Evolutionary conservation across 2,329 filamentous ascomycete genomes (phyloP).

Genomic region (Talaromyces albobiverticillius): DNA sequence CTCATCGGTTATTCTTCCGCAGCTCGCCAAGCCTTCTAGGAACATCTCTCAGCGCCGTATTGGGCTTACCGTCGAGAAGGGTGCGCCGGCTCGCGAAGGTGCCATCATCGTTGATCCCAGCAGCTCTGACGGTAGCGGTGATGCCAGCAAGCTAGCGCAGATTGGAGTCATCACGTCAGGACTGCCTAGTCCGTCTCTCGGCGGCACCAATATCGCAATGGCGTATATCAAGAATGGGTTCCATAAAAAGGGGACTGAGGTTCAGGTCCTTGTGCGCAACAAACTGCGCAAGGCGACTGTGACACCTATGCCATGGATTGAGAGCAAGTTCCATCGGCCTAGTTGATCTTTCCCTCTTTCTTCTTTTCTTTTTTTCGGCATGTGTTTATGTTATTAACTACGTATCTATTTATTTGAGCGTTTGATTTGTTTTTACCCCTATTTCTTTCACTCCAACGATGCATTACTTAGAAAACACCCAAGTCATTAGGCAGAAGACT

Average conservation of each 20-base stretch:
- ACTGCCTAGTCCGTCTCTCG: constrained; percentile 79
- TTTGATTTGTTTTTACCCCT: not conserved
- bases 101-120: constrained; percentile 65
- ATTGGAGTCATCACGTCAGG: constrained; percentile 85
- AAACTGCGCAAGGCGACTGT: constrained; percentile 72
- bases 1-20: constrained; percentile 69
- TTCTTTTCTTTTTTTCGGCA: constrained; percentile 8
- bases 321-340: constrained; percentile 67
- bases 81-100: constrained; percentile 86
- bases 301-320: constrained; percentile 85
- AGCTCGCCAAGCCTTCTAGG: constrained; percentile 58
- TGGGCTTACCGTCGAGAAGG: constrained; percentile 73
- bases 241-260: constrained; percentile 80
- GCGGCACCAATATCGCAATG: constrained; percentile 89
- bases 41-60: constrained; percentile 71
- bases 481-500: too few species aligned
- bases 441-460: not conserved
- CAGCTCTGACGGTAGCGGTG: constrained; percentile 7
- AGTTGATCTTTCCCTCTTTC: constrained; percentile 1
- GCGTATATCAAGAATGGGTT: constrained; percentile 78
- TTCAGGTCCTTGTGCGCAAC: constrained; percentile 74
- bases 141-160: constrained; percentile 52
- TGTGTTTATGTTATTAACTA: too few species aligned
- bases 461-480: too few species aligned
- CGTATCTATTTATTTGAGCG: too few species aligned